Evolutionary conservation across 129 eudicot genomes (phyloP).

Genomic region (Mikania micrantha): DNA sequence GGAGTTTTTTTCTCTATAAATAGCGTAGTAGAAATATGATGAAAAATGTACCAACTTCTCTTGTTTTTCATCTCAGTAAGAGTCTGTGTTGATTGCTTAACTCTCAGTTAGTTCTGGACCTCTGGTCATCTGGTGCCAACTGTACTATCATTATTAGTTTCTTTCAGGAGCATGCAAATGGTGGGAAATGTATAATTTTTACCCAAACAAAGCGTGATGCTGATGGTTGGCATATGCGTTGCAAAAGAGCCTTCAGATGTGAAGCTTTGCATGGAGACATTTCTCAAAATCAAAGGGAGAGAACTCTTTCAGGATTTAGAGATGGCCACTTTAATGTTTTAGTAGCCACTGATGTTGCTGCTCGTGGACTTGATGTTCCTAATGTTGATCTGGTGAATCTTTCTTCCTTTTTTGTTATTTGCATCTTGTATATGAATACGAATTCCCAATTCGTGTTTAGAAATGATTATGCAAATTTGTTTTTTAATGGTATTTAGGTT

Average conservation of each 20-base stretch:
- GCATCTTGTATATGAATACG: neutral
- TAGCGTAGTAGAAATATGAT: no score
- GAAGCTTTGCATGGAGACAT: conserved; percentile 95
- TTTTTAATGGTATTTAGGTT: conserved; percentile 34
- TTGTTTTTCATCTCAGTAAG: no score
- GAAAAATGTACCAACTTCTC: no score
- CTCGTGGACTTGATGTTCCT: conserved; percentile 98
- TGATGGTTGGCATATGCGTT: conserved; percentile 57
- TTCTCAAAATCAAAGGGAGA: conserved; percentile 85
- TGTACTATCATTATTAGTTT: neutral
- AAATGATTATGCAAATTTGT: neutral
- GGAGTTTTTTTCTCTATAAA: no score
- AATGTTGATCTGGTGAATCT: conserved; percentile 86
- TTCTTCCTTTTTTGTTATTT: neutral
- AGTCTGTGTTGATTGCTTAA: no score
- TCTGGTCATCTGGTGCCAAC: no score
- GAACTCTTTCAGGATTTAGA: conserved; percentile 75
- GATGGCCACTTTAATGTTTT: conserved; percentile 63
- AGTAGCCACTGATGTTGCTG: conserved; percentile 97
- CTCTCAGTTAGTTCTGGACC: no score
- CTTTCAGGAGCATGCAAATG: conserved; percentile 85
- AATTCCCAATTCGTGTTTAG: neutral
- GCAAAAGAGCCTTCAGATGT: conserved; percentile 52
- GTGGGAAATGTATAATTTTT: conserved; percentile 81
- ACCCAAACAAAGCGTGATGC: conserved; percentile 98